phyloP scores from a whole-genome alignment of 2,329 filamentous ascomycete genomes.

The Ophiostoma sp. region DNA sequence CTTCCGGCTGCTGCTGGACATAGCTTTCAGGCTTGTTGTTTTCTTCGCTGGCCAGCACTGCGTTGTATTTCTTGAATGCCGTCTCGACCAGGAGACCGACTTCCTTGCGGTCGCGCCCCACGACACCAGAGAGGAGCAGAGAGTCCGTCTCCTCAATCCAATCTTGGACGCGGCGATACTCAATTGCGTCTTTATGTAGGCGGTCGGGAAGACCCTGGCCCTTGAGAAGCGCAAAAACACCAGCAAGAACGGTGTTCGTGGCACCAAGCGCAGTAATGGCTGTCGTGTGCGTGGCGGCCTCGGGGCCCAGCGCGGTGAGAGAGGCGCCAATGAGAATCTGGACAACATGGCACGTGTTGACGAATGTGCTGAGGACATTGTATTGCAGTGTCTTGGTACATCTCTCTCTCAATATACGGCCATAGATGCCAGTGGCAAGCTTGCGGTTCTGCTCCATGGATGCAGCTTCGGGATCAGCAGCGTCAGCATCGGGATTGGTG shows the following conservation, averaged over 20 bases:
- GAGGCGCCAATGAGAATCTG: conserved; percentile 46
- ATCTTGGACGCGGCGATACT: conserved; percentile 44
- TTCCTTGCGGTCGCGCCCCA: conserved; percentile 40
- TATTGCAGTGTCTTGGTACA: conserved; percentile 34
- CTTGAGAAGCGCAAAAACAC: conserved; percentile 52
- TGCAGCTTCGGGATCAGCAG: conserved; percentile 25
- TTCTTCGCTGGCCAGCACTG: conserved; percentile 24
- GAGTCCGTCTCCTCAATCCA: conserved; percentile 52
- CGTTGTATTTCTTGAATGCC: conserved; percentile 37
- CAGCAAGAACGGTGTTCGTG: conserved; percentile 57
- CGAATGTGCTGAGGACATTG: conserved; percentile 33
- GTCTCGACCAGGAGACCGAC: conserved; percentile 40
- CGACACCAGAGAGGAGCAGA: conserved; percentile 38
- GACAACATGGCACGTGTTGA: conserved; percentile 41
- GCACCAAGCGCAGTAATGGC: conserved; percentile 55
- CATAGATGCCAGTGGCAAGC: conserved; percentile 40
- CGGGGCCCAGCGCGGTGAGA: conserved; percentile 43
- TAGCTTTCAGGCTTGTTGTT: conserved; percentile 24
- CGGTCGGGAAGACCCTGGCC: conserved; percentile 46
- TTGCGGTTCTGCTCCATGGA: conserved; percentile 35
- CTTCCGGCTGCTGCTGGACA: conserved; percentile 22
- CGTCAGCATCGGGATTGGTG: conserved; percentile 17
- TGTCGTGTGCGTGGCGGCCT: conserved; percentile 44
- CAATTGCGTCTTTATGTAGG: conserved; percentile 42
- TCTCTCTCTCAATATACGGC: conserved; percentile 35